Evolutionary conservation across 164 flowering plant genomes (phyloP).

Genomic region (Magnolia kwangsiensis): DNA sequence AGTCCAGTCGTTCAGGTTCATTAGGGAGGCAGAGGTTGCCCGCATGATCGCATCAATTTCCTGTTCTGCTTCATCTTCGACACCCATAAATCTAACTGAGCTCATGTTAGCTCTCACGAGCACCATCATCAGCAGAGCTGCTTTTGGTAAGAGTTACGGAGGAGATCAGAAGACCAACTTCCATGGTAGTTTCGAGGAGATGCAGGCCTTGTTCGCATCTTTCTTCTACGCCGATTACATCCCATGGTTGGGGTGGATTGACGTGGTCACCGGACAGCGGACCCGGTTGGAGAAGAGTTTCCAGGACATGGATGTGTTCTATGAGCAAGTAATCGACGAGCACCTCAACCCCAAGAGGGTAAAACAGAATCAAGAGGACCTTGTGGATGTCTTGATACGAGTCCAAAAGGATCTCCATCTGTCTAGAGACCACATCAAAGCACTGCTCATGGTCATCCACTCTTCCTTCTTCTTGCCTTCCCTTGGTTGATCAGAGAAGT

Average conservation of each 20-base stretch:
- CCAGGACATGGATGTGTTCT: conserved; percentile 1
- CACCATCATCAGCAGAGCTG: conserved; percentile 5
- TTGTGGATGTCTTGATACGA: background rate
- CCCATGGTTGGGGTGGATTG: conserved; percentile 9
- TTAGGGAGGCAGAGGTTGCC: conserved; percentile 5
- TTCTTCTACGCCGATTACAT: conserved; percentile 12
- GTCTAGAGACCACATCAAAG: background rate
- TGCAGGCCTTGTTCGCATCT: conserved; percentile 47
- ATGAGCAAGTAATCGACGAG: background rate
- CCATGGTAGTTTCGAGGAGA: conserved; percentile 41
- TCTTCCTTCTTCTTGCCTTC: too few species aligned
- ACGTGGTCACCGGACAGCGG: background rate
- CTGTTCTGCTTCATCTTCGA: background rate
- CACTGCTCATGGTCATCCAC: background rate
- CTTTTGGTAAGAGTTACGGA: conserved; percentile 3
- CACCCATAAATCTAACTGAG: background rate
- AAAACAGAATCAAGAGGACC: background rate
- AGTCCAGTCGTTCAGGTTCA: conserved; percentile 1
- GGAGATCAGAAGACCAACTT: conserved; percentile 14
- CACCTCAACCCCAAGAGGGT: background rate
- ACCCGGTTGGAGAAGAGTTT: background rate
- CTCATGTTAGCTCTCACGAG: too few species aligned
- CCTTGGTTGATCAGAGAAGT: too few species aligned
- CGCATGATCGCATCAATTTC: background rate
- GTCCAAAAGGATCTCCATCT: background rate